Conservation (phyloP, 108 stramenopile genomes). For the Nitzschia sp. region DNA sequence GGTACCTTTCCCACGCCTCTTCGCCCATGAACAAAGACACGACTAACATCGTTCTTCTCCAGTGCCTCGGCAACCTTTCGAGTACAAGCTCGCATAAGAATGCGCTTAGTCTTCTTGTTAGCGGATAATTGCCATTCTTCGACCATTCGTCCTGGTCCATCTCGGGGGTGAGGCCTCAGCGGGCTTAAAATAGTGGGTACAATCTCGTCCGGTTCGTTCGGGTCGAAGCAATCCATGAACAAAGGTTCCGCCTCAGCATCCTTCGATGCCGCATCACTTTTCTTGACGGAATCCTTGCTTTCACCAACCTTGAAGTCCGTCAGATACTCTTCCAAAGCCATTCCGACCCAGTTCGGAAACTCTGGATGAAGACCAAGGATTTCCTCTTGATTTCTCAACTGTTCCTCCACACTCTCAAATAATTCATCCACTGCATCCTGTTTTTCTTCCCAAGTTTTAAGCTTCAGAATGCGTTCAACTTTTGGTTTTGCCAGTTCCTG, state of each 20-base stretch:
- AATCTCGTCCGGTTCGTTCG: slow-evolving; percentile 41
- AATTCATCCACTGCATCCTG: slow-evolving; percentile 75
- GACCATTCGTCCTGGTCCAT: slow-evolving; percentile 73
- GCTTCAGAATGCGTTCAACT: slow-evolving; percentile 40
- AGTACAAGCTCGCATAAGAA: slow-evolving; percentile 66
- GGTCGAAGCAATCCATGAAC: slow-evolving; percentile 69
- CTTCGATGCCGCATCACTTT: slow-evolving; percentile 14
- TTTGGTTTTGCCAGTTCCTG: slow-evolving; percentile 40
- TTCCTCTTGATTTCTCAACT: slow-evolving; percentile 46
- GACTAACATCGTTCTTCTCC: slow-evolving; percentile 30
- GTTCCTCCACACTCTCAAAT: slow-evolving; percentile 66
- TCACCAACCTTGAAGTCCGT: slow-evolving; percentile 26
- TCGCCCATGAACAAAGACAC: slow-evolving; percentile 63
- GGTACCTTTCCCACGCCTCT: slow-evolving; percentile 73
- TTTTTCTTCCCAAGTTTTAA: slow-evolving; percentile 50
- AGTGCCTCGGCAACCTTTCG: slow-evolving; percentile 47
- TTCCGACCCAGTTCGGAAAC: slow-evolving; percentile 64
- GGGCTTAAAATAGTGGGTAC: slow-evolving; percentile 69
- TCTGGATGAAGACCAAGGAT: slow-evolving; percentile 60
- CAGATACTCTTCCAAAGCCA: slow-evolving; percentile 65
- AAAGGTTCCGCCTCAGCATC: slow-evolving; percentile 47
- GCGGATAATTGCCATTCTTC: slow-evolving; percentile 84
- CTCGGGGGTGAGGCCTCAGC: slow-evolving; percentile 54
- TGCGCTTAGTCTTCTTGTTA: slow-evolving; percentile 68
- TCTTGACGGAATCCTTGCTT: slow-evolving; percentile 1